Conservation (phyloP, 176 grass and related monocot species). For the Juncus effusus region DNA sequence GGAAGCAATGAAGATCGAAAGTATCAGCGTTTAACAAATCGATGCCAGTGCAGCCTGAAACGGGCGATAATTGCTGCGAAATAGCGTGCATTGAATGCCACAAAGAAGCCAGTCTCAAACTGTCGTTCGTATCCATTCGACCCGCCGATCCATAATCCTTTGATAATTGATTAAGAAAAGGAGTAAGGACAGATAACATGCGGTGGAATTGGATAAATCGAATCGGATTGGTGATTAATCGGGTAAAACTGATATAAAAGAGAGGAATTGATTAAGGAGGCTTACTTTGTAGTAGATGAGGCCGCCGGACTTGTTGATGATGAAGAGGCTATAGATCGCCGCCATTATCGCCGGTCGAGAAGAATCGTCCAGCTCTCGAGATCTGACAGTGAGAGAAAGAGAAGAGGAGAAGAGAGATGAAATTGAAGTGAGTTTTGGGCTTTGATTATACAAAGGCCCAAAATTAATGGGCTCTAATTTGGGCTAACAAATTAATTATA, state of each 20-base stretch:
- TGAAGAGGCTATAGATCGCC: conserved; percentile 94
- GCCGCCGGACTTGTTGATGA: conserved; percentile 96
- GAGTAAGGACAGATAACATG: too few relatives aligned
- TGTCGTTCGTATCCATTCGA: conserved; percentile 95
- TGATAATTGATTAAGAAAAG: conserved; percentile 1
- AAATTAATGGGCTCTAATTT: too few relatives aligned
- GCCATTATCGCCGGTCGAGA: conserved; percentile 12
- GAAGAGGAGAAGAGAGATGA: too few relatives aligned
- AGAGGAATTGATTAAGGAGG: not conserved
- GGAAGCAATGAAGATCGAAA: conserved; percentile 94
- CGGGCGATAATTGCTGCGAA: conserved; percentile 89
- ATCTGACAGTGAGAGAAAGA: too few relatives aligned
- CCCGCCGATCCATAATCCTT: conserved; percentile 79
- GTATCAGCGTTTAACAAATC: conserved; percentile 80
- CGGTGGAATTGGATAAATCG: not conserved
- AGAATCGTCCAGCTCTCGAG: too few relatives aligned
- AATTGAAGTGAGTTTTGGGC: too few relatives aligned
- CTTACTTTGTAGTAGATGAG: conserved; percentile 89
- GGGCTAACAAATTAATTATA: too few relatives aligned
- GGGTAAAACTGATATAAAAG: not conserved
- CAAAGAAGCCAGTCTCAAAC: conserved; percentile 79
- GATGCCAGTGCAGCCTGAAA: conserved; percentile 62
- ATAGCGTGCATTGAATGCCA: conserved; percentile 99
- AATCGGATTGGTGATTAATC: too few relatives aligned
- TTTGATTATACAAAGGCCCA: too few relatives aligned